Conservation (phyloP, 2,329 filamentous ascomycete genomes). For the Paecilomyces sp. region DNA sequence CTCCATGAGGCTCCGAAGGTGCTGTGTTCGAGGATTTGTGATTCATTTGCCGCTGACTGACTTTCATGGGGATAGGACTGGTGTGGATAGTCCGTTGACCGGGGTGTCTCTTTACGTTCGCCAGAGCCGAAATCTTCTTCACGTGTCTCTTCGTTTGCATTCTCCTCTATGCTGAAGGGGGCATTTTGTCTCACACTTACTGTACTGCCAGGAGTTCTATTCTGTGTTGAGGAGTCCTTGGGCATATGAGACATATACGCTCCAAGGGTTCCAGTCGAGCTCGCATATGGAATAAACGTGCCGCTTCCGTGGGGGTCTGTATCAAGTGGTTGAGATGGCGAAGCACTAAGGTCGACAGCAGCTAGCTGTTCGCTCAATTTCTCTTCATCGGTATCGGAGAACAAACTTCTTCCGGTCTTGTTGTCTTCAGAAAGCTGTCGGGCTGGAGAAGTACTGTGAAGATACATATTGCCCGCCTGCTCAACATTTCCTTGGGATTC, state of each 20-base stretch:
- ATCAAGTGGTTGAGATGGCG: background rate
- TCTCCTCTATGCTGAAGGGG: background rate
- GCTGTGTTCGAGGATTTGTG: background rate
- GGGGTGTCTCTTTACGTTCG: background rate
- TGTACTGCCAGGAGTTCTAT: background rate
- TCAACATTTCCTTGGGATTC: background rate
- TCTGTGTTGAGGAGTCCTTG: background rate
- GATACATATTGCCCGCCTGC: background rate
- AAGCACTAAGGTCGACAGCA: background rate
- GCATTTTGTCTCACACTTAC: background rate
- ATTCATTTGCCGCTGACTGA: background rate
- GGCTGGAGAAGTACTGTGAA: background rate
- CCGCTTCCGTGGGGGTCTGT: background rate
- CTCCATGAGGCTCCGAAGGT: background rate
- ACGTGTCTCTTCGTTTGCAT: background rate
- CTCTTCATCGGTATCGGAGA: background rate
- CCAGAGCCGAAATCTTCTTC: background rate
- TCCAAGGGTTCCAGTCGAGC: background rate
- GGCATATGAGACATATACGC: background rate
- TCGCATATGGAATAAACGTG: background rate
- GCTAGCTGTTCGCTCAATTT: background rate
- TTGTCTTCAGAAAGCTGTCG: background rate
- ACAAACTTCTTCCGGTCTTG: background rate
- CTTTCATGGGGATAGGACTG: background rate
- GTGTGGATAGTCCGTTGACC: background rate